Evolutionary conservation across 441 rosid species (phyloP), one percentile per base, ranked within the genome.

Genomic region (Adansonia grandidieri): DNA sequence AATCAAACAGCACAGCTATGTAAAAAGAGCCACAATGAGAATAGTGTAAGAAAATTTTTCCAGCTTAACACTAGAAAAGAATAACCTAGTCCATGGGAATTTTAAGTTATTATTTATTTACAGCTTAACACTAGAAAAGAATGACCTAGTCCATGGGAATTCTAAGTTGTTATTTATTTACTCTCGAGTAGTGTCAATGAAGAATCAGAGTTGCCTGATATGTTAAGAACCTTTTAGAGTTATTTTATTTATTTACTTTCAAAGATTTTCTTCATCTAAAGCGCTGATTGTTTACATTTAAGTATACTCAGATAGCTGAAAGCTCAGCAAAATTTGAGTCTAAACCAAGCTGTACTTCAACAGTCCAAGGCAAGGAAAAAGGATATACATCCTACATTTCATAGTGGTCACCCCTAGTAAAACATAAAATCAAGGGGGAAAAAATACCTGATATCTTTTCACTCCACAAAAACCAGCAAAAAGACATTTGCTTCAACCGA

Each of bases 61-160:
- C 47, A 50, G 9, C 58, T 48, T 13, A 70, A 70, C n/a, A 50
- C 24, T 71, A n/a, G 28, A 71, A 51, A 70, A 24, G 20, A 71
- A 28, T 51, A 44, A 51, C 2, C 9, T 13, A 50, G 61, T 51
- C 74, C 44, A 24, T n/a, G 7, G 47, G 60, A 71, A 7, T 4
- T 50, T 24, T 24, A 24, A 24, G 28, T 24, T 28, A 69, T 4
- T 44, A 7, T 24, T 24, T 24, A 24, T 24, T 24, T 24, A 24
- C 28, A 24, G 28, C 28, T 24, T 24, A 24, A 24, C 28, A 24
- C 28, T 24, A 24, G 28, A 24, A 24, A 24, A 24, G 28, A 24
- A 24, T 24, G 28, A 24, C 28, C 28, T 24, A 24, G 28, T 24
- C 28, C 28, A 24, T 24, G 28, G 28, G 28, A 24, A 24, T 24